Percentiles rank a stretch among this genome's conserved stretches.
Conservation (phyloP, 2,329 filamentous ascomycete genomes). For the Fusarium robinianum region DNA sequence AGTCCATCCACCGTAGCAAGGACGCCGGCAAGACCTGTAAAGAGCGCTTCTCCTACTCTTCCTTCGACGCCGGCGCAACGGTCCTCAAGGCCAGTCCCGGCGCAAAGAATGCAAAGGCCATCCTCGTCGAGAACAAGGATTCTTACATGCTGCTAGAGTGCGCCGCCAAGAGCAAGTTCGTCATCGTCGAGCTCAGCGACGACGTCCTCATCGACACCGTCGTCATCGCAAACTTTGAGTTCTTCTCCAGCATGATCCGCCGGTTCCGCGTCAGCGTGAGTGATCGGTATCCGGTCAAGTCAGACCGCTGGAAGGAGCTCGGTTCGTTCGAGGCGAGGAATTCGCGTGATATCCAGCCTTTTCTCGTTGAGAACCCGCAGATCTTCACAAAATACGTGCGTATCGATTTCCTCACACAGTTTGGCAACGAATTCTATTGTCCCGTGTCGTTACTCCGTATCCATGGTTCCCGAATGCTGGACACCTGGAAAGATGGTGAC, state of each 20-base stretch:
- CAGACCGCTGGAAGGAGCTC: conserved; percentile 87
- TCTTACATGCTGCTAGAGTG: conserved; percentile 98
- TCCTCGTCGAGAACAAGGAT: conserved; percentile 96
- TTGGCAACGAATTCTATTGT: conserved; percentile 96
- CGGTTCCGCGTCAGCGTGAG: conserved; percentile 91
- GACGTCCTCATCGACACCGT: conserved; percentile 87
- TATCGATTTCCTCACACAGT: conserved; percentile 90
- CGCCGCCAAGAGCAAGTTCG: conserved; percentile 82
- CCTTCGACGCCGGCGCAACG: conserved; percentile 94
- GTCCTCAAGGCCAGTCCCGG: conserved; percentile 87
- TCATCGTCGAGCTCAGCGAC: conserved; percentile 93
- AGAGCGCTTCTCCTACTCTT: conserved; percentile 95
- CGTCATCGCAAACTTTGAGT: conserved; percentile 98
- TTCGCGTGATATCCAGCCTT: conserved; percentile 90
- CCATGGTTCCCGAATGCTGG: conserved; percentile 94
- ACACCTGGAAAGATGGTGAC: conserved; percentile 87
- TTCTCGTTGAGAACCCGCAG: conserved; percentile 88
- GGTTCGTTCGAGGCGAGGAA: conserved; percentile 92
- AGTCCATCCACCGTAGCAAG: conserved; percentile 72
- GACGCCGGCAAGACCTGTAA: conserved; percentile 98
- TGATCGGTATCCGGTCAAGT: conserved; percentile 90
- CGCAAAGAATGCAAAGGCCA: conserved; percentile 84
- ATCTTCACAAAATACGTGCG: conserved; percentile 95
- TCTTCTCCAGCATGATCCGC: conserved; percentile 96
- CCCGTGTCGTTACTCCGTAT: conserved; percentile 88